These are phyloP conservation scores for Ascosphaera acerosa DNA, from an alignment of 2,329 filamentous ascomycete species.

Conservation along the genomic window DNA sequence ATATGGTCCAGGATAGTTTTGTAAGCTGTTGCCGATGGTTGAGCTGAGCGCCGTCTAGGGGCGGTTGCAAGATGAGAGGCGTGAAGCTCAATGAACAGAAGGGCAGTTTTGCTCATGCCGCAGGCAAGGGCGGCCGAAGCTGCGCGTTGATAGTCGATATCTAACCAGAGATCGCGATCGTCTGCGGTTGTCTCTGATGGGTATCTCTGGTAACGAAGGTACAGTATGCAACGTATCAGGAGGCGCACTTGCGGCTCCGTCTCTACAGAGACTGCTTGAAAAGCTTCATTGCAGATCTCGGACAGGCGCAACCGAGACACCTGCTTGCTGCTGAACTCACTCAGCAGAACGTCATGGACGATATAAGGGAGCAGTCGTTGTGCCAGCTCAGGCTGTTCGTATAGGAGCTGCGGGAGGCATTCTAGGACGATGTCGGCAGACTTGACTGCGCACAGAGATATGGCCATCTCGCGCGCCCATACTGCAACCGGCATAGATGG, in stretches of 20 bases:
- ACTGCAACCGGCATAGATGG: slow-evolving; percentile 8
- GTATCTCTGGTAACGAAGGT: slow-evolving; percentile 56
- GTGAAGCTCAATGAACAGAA: slow-evolving; percentile 57
- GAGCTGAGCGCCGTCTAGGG: slow-evolving; percentile 40
- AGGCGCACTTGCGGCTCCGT: slow-evolving; percentile 41
- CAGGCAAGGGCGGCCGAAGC: slow-evolving; percentile 50
- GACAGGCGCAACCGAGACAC: slow-evolving; percentile 38
- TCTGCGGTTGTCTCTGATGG: slow-evolving; percentile 54
- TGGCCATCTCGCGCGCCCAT: slow-evolving; percentile 13
- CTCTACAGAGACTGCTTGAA: slow-evolving; percentile 21
- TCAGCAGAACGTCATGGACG: slow-evolving; percentile 52
- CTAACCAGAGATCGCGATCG: slow-evolving; percentile 63
- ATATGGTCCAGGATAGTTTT: slow-evolving; percentile 51
- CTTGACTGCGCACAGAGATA: slow-evolving; percentile 32
- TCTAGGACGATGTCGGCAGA: slow-evolving; percentile 41
- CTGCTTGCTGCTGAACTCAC: slow-evolving; percentile 37
- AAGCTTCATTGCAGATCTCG: slow-evolving; percentile 35
- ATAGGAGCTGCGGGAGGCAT: slow-evolving; percentile 40
- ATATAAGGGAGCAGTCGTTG: slow-evolving; percentile 57
- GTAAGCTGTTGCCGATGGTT: slow-evolving; percentile 27
- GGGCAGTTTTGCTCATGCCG: slow-evolving; percentile 63
- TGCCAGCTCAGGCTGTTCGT: slow-evolving; percentile 41
- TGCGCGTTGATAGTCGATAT: slow-evolving; percentile 47
- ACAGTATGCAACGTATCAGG: slow-evolving; percentile 56
- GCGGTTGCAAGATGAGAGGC: slow-evolving; percentile 29